Evolutionary conservation across 228 moss, liverwort and hornwort genomes (phyloP).

Genomic region (Sphagnum magellanicum): DNA sequence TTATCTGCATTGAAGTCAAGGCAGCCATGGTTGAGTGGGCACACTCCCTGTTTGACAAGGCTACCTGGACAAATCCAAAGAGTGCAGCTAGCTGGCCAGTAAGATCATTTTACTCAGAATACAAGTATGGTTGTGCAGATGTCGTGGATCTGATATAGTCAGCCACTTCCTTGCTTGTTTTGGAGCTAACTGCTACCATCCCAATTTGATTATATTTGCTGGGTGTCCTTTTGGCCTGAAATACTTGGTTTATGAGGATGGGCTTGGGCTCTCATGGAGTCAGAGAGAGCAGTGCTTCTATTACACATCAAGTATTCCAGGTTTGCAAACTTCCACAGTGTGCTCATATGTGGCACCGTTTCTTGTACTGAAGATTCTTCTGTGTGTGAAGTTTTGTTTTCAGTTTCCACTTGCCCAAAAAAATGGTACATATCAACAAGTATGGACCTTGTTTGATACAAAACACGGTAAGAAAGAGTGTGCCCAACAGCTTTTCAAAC

Average conservation of each 20-base stretch:
- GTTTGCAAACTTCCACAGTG: constrained; percentile 4
- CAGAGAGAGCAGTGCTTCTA: constrained; percentile 16
- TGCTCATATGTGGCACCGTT: too few species aligned
- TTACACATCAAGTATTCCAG: constrained; percentile 44
- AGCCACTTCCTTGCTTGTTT: neutral
- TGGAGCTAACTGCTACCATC: neutral
- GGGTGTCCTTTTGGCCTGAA: neutral
- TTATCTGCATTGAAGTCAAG: constrained; percentile 25
- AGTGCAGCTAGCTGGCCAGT: constrained; percentile 57
- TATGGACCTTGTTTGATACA: constrained; percentile 44
- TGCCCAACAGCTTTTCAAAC: constrained; percentile 38
- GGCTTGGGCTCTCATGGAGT: constrained; percentile 53
- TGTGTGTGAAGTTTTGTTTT: too few species aligned
- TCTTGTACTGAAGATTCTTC: too few species aligned
- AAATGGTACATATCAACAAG: constrained; percentile 50
- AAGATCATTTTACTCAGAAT: constrained; percentile 2
- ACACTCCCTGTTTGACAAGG: constrained; percentile 27
- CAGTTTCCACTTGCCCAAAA: constrained; percentile 14
- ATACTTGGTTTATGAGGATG: too few species aligned
- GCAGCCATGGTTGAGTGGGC: constrained; percentile 38
- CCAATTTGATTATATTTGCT: neutral
- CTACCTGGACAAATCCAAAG: constrained; percentile 26
- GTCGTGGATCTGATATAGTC: neutral
- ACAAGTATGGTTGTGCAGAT: neutral
- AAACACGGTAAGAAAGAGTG: constrained; percentile 39